A percentile compares a stretch with the other conserved stretches of the same genome.
phyloP scores from a whole-genome alignment of 495 filamentous ascomycete genomes.

The Aspergillus egyptiacus region DNA sequence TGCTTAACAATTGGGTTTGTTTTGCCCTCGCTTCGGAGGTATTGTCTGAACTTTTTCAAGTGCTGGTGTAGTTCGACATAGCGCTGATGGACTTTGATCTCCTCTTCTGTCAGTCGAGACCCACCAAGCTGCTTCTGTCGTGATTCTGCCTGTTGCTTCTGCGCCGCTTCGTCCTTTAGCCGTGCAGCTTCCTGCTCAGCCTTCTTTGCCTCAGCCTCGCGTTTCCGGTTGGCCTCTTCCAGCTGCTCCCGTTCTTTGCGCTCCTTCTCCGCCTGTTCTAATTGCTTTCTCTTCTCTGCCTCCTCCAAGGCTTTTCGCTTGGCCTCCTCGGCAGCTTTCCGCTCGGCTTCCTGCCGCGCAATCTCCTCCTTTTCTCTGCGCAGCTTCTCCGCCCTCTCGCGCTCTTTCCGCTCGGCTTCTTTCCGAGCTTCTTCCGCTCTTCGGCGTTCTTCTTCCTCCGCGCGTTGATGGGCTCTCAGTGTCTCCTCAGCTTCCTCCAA shows the following conservation, averaged over 20 bases:
- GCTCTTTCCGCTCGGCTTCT: constrained; percentile 34
- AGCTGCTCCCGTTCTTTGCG: constrained; percentile 41
- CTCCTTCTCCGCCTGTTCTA: constrained; percentile 45
- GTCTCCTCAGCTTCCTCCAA: constrained; percentile 51
- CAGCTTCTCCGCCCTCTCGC: constrained; percentile 32
- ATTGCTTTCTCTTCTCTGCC: constrained; percentile 36
- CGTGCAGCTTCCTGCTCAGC: constrained; percentile 28
- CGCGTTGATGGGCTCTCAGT: constrained; percentile 29
- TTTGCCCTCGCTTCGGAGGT: constrained; percentile 42
- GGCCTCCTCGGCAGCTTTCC: constrained; percentile 34
- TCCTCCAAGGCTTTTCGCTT: constrained; percentile 33
- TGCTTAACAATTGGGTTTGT: constrained; percentile 53
- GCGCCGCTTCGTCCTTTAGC: constrained; percentile 17
- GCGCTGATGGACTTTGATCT: constrained; percentile 45
- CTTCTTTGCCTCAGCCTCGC: constrained; percentile 32
- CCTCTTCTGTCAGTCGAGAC: constrained; percentile 22
- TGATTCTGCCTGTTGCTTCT: constrained; percentile 27
- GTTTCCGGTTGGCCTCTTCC: constrained; percentile 38
- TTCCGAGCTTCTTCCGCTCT: constrained; percentile 32
- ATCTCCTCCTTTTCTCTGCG: constrained; percentile 33
- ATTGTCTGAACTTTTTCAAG: constrained; percentile 65
- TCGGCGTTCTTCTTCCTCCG: constrained; percentile 29
- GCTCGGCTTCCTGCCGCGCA: constrained; percentile 39
- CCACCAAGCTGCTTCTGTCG: constrained; percentile 28
- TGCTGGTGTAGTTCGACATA: constrained; percentile 66